Base-by-base conservation (phyloP, 2,329 filamentous ascomycete genomes). In the Zasmidium angulare region DNA sequence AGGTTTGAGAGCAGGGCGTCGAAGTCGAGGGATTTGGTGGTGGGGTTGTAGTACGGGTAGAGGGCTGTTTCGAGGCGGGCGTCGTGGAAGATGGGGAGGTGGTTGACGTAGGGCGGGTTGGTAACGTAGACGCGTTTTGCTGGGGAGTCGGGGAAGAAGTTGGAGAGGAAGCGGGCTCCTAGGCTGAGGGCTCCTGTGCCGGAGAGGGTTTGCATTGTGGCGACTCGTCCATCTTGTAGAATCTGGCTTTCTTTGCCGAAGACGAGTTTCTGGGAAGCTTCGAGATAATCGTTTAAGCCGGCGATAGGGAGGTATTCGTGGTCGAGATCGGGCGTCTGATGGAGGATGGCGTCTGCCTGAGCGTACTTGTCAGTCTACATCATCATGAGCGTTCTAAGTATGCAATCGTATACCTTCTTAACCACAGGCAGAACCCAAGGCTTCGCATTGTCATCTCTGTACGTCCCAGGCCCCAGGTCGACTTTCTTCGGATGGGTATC, bases 291-390 rank as follows among this genome's bases (percentile, higher is more conserved):
- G 66, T 92, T 91, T 46, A 98, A 85, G 82, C 95, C 95, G 47
- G 93, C 97, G 79, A 99, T 98, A 77, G 91, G 91, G 66, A 93
- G 91, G 77, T 97, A 97, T 79, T 97, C 93, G 84, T 98, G 96
- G 85, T 97, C 93, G 72, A 93, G 82, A 52, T 87, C 80, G 9
- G 36, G 36, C 4, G 36, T 17, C n/a, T 19, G 11, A 3, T 17
- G 36, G 36, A 43, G 36, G 14, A 43, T 14, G 3, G 9, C 36
- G 14, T 43, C 36, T 7, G 36, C 36, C 36, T 43, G 36, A n/a
- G n/a, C n/a, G n/a, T n/a, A n/a, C n/a, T n/a, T n/a, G n/a, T n/a
- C n/a, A n/a, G n/a, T n/a, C n/a, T n/a, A n/a, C n/a, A n/a, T n/a
- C n/a, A n/a, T n/a, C n/a, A n/a, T n/a, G n/a, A n/a, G n/a, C n/a